Base-by-base conservation (phyloP, 306 rosid species). In the Inga oerstediana region DNA sequence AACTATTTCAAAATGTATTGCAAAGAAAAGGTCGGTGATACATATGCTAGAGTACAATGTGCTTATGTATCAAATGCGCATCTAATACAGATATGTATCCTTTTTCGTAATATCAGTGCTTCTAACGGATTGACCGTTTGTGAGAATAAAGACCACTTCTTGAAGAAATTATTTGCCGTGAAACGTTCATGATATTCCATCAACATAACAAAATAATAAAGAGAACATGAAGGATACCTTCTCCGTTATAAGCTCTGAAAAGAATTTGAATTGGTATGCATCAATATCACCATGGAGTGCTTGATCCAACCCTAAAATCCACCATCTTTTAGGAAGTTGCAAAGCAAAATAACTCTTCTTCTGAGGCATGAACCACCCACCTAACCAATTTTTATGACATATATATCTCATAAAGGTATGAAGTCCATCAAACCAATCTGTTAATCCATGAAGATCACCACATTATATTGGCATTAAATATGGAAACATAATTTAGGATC, bases 381-480 rank as follows among this genome's bases (percentile, higher is more conserved):
- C 99, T 89, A 96, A 90, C 99, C 99, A 96, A 88, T 87, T 94
- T 87, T 90, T 94, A 81, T 94, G 95, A 85, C 98, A 96, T 83
- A 96, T 90, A 83, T 86, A 92, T 93, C 98, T 89, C 95, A 96
- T 96, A 85, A 94, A 96, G 61, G 99, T 96, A 84, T 96, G 86
- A 46, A 96, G 98, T 77, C 99, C 99, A 86, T 96, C 99, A 77
- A 96, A 96, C 99, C 99, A 94, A 85, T 96, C 99, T 96, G 89
- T 62, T 70, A 84, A 77, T 56, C 81, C 85, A 82, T 32, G 80
- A 75, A 64, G 41, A 71, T 69, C 46, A 75, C 20, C 46, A 32
- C 80, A 80, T 46, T 49, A 14, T 44, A 39, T 24, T 61, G 49
- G 59, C 30, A 15, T 68, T 69, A 22, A 46, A 61, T 16, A 75